phyloP scores from a whole-genome alignment of 169 alveolate genomes.

The Plasmodium vinckei region DNA sequence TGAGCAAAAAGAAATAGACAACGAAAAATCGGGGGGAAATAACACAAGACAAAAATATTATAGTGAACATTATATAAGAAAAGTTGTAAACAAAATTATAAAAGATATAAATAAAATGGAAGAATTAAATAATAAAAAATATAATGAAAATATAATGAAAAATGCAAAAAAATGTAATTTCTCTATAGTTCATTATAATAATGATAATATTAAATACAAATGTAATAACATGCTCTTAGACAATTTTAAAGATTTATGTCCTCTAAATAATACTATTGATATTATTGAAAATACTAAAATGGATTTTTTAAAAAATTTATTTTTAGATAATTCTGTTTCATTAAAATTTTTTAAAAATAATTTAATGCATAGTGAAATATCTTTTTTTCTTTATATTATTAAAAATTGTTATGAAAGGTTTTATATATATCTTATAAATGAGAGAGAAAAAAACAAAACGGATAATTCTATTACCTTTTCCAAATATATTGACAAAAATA shows the following conservation, averaged over 20 bases:
- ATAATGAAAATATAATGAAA: background rate
- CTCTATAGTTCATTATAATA: slow-evolving; percentile 40
- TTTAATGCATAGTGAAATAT: slow-evolving; percentile 48
- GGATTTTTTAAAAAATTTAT: slow-evolving; percentile 56
- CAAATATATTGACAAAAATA: slow-evolving; percentile 26
- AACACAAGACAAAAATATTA: background rate
- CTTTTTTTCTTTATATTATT: slow-evolving; percentile 28
- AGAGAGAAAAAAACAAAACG: slow-evolving; percentile 20
- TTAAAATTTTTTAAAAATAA: slow-evolving; percentile 25
- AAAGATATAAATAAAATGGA: slow-evolving; percentile 5
- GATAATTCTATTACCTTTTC: slow-evolving; percentile 22
- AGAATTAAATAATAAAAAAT: background rate
- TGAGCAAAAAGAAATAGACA: background rate
- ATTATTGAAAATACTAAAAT: slow-evolving; percentile 54
- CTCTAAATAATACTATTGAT: slow-evolving; percentile 29
- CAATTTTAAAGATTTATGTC: slow-evolving; percentile 33
- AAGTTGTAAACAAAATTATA: slow-evolving; percentile 6
- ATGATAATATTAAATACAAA: slow-evolving; percentile 19
- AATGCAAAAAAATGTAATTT: slow-evolving; percentile 10
- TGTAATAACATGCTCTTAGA: slow-evolving; percentile 63
- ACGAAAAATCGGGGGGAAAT: background rate
- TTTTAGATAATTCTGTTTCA: slow-evolving; percentile 41
- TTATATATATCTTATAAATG: slow-evolving; percentile 46
- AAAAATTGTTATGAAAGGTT: slow-evolving; percentile 56
- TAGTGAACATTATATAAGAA: slow-evolving; percentile 3